phyloP scores from a whole-genome alignment of 768 basidiomycete genomes.

The Pleurotus platypus region DNA sequence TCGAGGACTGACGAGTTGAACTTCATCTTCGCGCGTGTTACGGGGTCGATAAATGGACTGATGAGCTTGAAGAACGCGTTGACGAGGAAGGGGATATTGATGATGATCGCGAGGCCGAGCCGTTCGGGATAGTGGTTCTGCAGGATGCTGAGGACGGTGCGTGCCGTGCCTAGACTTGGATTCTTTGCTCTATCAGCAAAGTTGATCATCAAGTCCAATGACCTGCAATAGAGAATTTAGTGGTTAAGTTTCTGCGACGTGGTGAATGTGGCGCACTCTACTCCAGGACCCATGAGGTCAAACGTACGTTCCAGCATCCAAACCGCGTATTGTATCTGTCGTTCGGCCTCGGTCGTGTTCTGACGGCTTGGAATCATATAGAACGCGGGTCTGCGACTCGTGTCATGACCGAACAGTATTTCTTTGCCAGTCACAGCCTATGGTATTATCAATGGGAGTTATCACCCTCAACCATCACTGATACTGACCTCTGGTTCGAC shows the following conservation, averaged over 20 bases:
- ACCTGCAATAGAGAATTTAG: slow-evolving; percentile 34
- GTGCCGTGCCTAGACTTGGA: slow-evolving; percentile 37
- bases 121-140: slow-evolving; percentile 88
- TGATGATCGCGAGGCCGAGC: slow-evolving; percentile 68
- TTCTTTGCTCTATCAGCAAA: slow-evolving; percentile 68
- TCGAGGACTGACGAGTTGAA: slow-evolving; percentile 69
- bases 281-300: slow-evolving; percentile 77
- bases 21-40: slow-evolving; percentile 71
- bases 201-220: slow-evolving; percentile 69
- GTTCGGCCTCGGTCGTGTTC: slow-evolving; percentile 66
- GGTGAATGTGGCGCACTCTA: slow-evolving; percentile 54
- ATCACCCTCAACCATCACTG: neutral
- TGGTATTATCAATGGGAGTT: neutral
- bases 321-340: slow-evolving; percentile 71
- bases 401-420: slow-evolving; percentile 75
- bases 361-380: slow-evolving; percentile 72
- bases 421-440: slow-evolving; percentile 82
- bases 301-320: slow-evolving; percentile 76
- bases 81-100: slow-evolving; percentile 79
- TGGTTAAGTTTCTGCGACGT: neutral
- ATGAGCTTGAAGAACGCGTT: slow-evolving; percentile 76
- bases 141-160: slow-evolving; percentile 54
- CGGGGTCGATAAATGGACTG: slow-evolving; percentile 78
- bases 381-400: slow-evolving; percentile 55
- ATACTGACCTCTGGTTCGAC: slow-evolving; percentile 70